A percentile compares a stretch with the other conserved stretches of the same genome.
Conservation (phyloP, 768 basidiomycete genomes). For the Chalciporus chontae region DNA sequence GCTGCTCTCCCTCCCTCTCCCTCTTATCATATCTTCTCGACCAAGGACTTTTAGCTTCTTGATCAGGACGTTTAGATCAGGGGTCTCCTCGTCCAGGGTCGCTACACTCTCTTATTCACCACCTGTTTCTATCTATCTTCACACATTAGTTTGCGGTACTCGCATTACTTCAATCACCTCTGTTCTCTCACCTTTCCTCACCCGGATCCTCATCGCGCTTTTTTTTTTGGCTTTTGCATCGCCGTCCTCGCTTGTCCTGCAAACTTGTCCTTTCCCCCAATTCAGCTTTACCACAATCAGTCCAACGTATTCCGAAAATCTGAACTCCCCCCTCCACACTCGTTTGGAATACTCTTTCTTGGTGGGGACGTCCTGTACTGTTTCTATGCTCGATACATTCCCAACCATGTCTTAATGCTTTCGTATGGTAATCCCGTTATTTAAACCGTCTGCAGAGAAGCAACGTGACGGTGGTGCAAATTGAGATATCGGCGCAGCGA, state of each 20-base stretch:
- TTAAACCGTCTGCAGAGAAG: slow-evolving; percentile 17
- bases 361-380: slow-evolving; percentile 31
- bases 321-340: slow-evolving; percentile 27
- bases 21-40: slow-evolving; percentile 12
- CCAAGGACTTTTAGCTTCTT: slow-evolving; percentile 14
- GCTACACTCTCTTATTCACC: slow-evolving; percentile 15
- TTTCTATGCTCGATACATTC: slow-evolving; percentile 34
- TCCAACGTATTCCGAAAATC: slow-evolving; percentile 23
- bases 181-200: slow-evolving; percentile 10
- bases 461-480: neutral
- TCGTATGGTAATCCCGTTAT: slow-evolving; percentile 33
- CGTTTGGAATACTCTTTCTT: slow-evolving; percentile 26
- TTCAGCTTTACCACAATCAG: slow-evolving; percentile 16
- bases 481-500: slow-evolving; percentile 4
- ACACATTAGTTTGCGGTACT: slow-evolving; percentile 22
- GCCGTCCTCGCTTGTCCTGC: slow-evolving; percentile 21
- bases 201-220: slow-evolving; percentile 21
- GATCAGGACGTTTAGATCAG: slow-evolving; percentile 19
- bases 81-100: slow-evolving; percentile 16
- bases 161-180: slow-evolving; percentile 20
- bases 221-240: slow-evolving; percentile 18
- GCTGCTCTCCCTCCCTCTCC: neutral
- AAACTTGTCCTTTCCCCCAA: slow-evolving; percentile 12
- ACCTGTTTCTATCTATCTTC: slow-evolving; percentile 25
- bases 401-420: slow-evolving; percentile 34